Evolutionary conservation across 2,329 filamentous ascomycete genomes (phyloP), one percentile per base, ranked within the genome.

Genomic region (Botryosphaeria agaves): DNA sequence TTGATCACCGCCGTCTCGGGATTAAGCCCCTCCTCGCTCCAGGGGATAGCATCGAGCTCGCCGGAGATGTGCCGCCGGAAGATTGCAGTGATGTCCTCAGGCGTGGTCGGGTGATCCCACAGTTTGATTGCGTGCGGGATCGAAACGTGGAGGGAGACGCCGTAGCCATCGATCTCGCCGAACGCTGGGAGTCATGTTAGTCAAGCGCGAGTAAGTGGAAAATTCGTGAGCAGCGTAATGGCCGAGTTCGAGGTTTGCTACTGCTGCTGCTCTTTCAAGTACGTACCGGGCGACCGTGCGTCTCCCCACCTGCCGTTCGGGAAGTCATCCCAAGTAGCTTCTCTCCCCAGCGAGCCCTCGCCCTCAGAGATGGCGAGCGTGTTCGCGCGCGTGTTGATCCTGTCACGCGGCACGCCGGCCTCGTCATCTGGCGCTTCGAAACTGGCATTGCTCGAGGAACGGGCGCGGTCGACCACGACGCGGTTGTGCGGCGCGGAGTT

Each of bases 261-360:
- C n/a, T n/a, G n/a, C 23, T 21, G 30, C 12, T n/a, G n/a, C n/a
- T n/a, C n/a, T n/a, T n/a, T n/a, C n/a, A n/a, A n/a, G n/a, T n/a
- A 36, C 35, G 8, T 28, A 46, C 43, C 40, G 19, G 84, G 84
- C 3, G 84, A 93, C 31, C 87, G 72, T 4, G 85, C 81, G 46
- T 94, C 87, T 48, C 87, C 87, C 74, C 87, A 95, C 32, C 87
- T 72, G 17, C 87, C 89, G 59, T 95, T 95, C 38, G 87, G 87
- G 53, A 84, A 98, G 45, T 98, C 89, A 46, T 98, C 89, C 89
- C 89, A 98, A 1, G 89, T 98, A 19, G 89, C 89, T 61, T 95
- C 87, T 29, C 89, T 70, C 7, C 87, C 89, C 5, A 94, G 63
- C 3, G 79, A 69, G 15, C 87, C 89, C 46, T 93, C 79, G 5